Base-by-base conservation (phyloP, 257 asterid genomes). In the Nemophila menziesii region DNA sequence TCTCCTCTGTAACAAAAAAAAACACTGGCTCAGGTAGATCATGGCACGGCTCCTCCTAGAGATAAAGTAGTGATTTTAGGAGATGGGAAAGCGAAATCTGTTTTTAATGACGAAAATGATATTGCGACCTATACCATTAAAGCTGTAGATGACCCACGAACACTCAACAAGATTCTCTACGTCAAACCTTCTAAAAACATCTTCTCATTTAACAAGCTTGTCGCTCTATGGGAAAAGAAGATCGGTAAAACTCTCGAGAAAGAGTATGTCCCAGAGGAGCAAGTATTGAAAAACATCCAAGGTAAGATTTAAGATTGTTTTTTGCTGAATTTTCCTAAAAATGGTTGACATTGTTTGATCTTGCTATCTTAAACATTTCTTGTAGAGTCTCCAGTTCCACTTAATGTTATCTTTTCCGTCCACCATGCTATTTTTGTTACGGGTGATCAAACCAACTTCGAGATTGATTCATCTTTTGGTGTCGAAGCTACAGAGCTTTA, bases 1-100 rank as follows among this genome's bases (percentile, higher is more conserved):
- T 5, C 14, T n/a, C n/a, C n/a, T n/a, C n/a, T n/a, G n/a, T n/a
- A n/a, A n/a, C n/a, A n/a, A n/a, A n/a, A n/a, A n/a, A n/a, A n/a
- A 8, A 52, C 49, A 42, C 33, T 42, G 29, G 1, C 11, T 5
- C 58, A 52, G 42, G 49, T 43, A 19, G 24, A 19, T 11, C n/a
- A n/a, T n/a, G 36, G 12, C 36, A 29, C 36, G 12, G 56, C 71
- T 43, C 54, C 75, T 1, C 18, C 53, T 44, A 63, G 36, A 29
- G 36, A 29, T 29, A 29, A 29, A 29, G 36, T 29, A 2, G 41
- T 57, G 11, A 71, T 85, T 57, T 54, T 60, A 0, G 96, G 93
- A 3, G 93, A 85, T 54, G 96, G 96, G 38, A 78, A 69, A 46
- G 56, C 61, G 21, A 85, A 85, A 64, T 93, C 72, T 15, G 86